Evolutionary conservation across 2,329 filamentous ascomycete species (phyloP).

Genomic region (Ophiocordyceps camponoti-saundersi): DNA sequence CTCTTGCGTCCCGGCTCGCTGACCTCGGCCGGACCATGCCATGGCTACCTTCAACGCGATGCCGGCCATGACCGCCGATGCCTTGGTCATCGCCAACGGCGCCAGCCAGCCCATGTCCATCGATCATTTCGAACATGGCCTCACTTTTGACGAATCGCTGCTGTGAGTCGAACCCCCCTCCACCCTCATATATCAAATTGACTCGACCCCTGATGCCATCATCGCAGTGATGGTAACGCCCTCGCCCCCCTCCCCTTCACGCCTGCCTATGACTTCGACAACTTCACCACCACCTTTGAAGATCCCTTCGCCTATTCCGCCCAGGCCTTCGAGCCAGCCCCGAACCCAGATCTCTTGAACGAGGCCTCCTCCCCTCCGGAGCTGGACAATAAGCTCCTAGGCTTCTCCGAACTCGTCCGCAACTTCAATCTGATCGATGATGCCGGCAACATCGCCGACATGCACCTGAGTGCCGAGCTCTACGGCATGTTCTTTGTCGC

Average conservation of each 20-base stretch:
- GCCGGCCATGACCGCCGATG: slow-evolving; percentile 28
- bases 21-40: slow-evolving; percentile 23
- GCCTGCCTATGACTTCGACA: slow-evolving; percentile 42
- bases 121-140: slow-evolving; percentile 33
- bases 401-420: slow-evolving; percentile 49
- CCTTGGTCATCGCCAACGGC: slow-evolving; percentile 26
- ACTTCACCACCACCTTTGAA: slow-evolving; percentile 44
- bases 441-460: slow-evolving; percentile 41
- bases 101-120: slow-evolving; percentile 23
- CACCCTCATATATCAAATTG: background rate
- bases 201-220: no score
- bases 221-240: slow-evolving; percentile 14
- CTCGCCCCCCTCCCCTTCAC: slow-evolving; percentile 32
- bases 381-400: slow-evolving; percentile 54
- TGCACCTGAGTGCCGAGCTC: slow-evolving; percentile 56
- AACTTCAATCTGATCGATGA: slow-evolving; percentile 49
- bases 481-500: slow-evolving; percentile 84
- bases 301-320: slow-evolving; percentile 45
- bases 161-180: slow-evolving; percentile 24
- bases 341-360: slow-evolving; percentile 23
- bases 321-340: slow-evolving; percentile 26
- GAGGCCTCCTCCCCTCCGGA: slow-evolving; percentile 36
- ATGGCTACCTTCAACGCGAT: slow-evolving; percentile 44
- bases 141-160: slow-evolving; percentile 38
- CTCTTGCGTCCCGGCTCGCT: slow-evolving; percentile 8